Conservation (phyloP, 257 asterid genomes). For the Solanum stenotomum region DNA sequence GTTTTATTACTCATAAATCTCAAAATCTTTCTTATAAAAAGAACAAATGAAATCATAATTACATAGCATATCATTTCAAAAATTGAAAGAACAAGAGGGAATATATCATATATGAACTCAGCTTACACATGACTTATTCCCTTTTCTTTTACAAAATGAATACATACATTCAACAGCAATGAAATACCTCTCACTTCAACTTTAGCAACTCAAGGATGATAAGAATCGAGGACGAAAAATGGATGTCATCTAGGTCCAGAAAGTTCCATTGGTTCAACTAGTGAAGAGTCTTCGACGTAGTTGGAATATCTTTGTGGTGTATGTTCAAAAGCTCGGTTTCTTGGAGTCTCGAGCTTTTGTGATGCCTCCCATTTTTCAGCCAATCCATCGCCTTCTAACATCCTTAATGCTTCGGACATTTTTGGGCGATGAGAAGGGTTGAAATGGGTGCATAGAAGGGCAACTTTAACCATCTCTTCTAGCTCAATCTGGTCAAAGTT, state of each 20-base stretch:
- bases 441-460: conserved; percentile 76
- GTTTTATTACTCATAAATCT: neutral
- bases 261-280: conserved; percentile 86
- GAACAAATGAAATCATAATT: neutral
- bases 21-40: neutral
- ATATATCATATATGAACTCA: neutral
- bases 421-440: conserved; percentile 78
- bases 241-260: conserved; percentile 84
- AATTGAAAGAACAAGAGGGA: neutral
- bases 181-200: neutral
- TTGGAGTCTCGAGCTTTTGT: conserved; percentile 44
- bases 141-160: conserved; percentile 35
- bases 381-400: conserved; percentile 87
- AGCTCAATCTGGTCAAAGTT: conserved; percentile 52
- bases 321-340: conserved; percentile 35
- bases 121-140: conserved; percentile 16
- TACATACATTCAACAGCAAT: conserved; percentile 32
- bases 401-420: conserved; percentile 88
- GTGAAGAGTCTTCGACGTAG: conserved; percentile 69
- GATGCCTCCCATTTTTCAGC: conserved; percentile 96
- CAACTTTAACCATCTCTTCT: conserved; percentile 82
- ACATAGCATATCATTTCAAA: neutral
- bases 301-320: conserved; percentile 70
- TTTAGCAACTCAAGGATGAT: neutral
- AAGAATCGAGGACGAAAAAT: neutral